Evolutionary conservation across 352 stramenopile species (phyloP), one percentile per base, ranked within the genome.

Genomic region (Pythium apleroticum): DNA sequence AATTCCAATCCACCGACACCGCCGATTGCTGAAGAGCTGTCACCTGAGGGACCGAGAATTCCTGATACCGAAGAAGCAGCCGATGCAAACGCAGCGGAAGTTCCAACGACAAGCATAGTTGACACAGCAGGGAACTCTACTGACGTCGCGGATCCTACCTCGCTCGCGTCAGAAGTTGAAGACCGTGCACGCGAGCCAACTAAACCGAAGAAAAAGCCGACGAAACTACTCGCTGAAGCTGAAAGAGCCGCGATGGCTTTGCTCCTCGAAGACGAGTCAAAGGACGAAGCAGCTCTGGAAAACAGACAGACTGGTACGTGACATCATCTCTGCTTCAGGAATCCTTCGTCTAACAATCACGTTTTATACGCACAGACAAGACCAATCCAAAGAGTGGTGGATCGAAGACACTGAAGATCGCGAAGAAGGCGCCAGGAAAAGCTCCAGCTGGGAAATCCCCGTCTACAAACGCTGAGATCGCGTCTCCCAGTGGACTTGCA

Each of bases 221-320:
- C 31, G 15, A 68, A 63, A 41, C 57, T 48, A 12, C 53, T 58
- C 2, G 62, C 35, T 12, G 62, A 68, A 28, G 43, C 37, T 22
- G 37, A 46, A 46, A 58, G 20, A 17, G 31, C 15, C 53, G 61
- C 17, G 33, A 53, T 24, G 22, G 24, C 17, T 0, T 17, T 46
- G 17, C 37, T 46, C 15, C 31, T 22, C 20, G 17, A 63, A 68
- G 28, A 57, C 57, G 27, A 53, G 24, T 56, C 43, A 45, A 45
- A 56, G 28, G 11, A 41, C 30, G 10, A 33, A n/a, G n/a, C n/a
- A n/a, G n/a, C n/a, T n/a, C n/a, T n/a, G n/a, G n/a, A n/a, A n/a
- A n/a, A n/a, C n/a, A n/a, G n/a, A n/a, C n/a, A n/a, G n/a, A 35
- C 30, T 5, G 30, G 30, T 35, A 35, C 30, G 30, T 35, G 30